Base-by-base conservation (phyloP, 83 land plant species). In the Isoetes engelmannii region DNA sequence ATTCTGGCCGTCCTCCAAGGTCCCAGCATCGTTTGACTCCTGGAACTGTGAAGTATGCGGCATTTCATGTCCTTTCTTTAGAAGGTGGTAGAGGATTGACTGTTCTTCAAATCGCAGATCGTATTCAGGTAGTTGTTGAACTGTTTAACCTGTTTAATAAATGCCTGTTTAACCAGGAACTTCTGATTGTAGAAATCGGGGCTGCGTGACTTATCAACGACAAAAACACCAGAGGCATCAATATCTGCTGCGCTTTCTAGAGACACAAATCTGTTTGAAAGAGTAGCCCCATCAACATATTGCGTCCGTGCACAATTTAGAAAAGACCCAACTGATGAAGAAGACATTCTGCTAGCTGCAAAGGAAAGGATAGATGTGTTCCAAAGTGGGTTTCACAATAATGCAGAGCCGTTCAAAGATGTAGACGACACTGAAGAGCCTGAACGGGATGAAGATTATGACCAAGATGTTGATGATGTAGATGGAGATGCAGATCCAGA, bases 261-360 rank as follows among this genome's bases (percentile, higher is more conserved):
- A 67, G 96, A 90, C 68, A 78, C 89, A n/a, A 85, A 84, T 7
- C 61, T 90, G 42, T 90, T 87, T 80, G 96, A 90, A 61, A 87
- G 84, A 76, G 89, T 90, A 3, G 78, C 85, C 5, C 60, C 75
- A 42, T 81, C 85, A 65, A 74, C 89, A 50, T 90, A 81, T 72
- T 83, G 89, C 57, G 72, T 90, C 3, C 83, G 96, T 10, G 64
- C 68, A 56, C 44, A 50, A 6, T 75, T 66, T 76, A 62, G 80
- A 49, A 49, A 67, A 21, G 48, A 74, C 49, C 57, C 65, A 49
- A 65, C 73, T 57, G 87, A 78, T 13, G 65, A 13, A 8, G 79
- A 72, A 15, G 69, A 71, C 44, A 64, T 75, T 67, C 61, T 61
- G 9, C 79, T 84, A 55, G 83, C 75, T 37, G 55, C 77, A 74